Base-by-base conservation (phyloP, 2,329 filamentous ascomycete genomes). In the Aspergillus udagawae region DNA sequence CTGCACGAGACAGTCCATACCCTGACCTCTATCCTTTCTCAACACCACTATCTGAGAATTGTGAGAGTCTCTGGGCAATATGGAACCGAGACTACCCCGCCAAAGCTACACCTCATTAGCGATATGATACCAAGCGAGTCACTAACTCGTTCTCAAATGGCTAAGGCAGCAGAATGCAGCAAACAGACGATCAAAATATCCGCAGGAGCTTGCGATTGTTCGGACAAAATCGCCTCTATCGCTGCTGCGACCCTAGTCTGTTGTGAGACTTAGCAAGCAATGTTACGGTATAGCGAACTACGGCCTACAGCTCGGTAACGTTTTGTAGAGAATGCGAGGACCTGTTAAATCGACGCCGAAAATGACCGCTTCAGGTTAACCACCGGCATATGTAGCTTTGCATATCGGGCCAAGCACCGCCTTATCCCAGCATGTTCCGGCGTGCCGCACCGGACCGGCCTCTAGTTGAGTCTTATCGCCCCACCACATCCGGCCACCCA, bases 271-370 rank as follows among this genome's bases (percentile, higher is more conserved):
- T 28, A 28, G 28, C 8, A 28, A 28, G 28, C 28, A 28, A 28
- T 27, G 25, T 4, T 28, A 28, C 28, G 28, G 8, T 9, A 28
- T 28, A 28, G 28, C 28, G 28, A 28, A 28, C 28, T 9, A 28
- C 28, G 3, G 28, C 28, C 9, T 29, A 29, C 28, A 10, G 10
- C 9, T 29, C 28, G 28, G 28, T 10, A 10, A 29, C 28, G 28
- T 10, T 10, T 10, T 9, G 28, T 12, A 3, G 9, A 63, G 61
- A 63, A 63, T 62, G 48, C 60, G 49, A 53, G 61, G 61, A 60
- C 59, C 58, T 60, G 54, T 59, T 56, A 56, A 58, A 60, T 53
- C 28, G 57, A 59, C 45, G 54, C 59, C 52, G 59, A 64, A 64
- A 61, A 64, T 63, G 55, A 59, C 56, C 4, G 41, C 61, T 51